Conservation (phyloP, 208 protist species). For the Trypanosoma lewisi region DNA sequence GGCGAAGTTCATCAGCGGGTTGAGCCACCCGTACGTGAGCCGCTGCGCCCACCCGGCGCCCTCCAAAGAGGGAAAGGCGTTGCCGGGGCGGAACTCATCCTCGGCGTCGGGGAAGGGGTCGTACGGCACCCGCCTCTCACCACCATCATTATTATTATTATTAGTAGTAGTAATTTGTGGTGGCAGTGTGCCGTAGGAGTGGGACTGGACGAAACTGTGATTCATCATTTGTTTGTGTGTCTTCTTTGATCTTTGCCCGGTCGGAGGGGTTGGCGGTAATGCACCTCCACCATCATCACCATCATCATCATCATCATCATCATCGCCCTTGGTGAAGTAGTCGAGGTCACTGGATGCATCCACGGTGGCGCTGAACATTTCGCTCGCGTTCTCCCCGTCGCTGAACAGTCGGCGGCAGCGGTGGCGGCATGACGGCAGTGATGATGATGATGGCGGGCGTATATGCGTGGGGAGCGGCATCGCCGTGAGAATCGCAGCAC, state of each 20-base stretch:
- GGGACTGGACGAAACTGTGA: neutral
- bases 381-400: too few species aligned
- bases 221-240: neutral
- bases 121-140: slow-evolving; percentile 34
- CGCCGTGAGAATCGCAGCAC: neutral
- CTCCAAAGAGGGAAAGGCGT: slow-evolving; percentile 57
- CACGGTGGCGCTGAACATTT: neutral
- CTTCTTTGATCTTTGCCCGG: neutral
- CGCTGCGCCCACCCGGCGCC: slow-evolving; percentile 33
- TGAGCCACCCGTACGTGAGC: slow-evolving; percentile 64
- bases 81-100: slow-evolving; percentile 64
- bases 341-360: neutral
- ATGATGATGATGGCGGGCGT: too few species aligned
- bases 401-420: too few species aligned
- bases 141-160: slow-evolving; percentile 15
- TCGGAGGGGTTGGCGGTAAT: neutral
- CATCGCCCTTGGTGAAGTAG: slow-evolving; percentile 5
- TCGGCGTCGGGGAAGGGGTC: slow-evolving; percentile 46
- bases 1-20: slow-evolving; percentile 53
- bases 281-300: slow-evolving; percentile 10
- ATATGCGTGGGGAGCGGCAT: too few species aligned
- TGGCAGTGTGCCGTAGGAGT: slow-evolving; percentile 7
- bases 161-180: too few species aligned
- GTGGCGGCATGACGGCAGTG: too few species aligned
- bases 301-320: slow-evolving; percentile 13